Percentiles rank a stretch among this genome's conserved stretches.
phyloP scores from a whole-genome alignment of 345 rosid genomes.

The Brassica napus region DNA sequence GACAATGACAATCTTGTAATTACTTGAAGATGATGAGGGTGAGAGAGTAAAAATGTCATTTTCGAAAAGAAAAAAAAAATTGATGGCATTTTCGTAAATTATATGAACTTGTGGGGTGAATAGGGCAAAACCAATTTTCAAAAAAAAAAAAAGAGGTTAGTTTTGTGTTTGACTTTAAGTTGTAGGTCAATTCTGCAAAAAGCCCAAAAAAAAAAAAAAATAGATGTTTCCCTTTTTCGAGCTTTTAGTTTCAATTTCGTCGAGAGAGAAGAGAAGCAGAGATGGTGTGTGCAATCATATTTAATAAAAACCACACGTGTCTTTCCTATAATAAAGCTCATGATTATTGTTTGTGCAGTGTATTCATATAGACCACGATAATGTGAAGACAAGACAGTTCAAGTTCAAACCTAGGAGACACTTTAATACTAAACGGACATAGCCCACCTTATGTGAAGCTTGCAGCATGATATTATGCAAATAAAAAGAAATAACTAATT shows the following conservation, averaged over 20 bases:
- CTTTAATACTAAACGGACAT: constrained; percentile 41
- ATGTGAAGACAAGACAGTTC: constrained; percentile 9
- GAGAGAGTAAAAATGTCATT: no score
- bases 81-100: no score
- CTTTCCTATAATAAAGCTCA: background rate
- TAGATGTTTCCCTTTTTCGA: background rate
- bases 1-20: no score
- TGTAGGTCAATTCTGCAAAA: no score
- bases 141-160: no score
- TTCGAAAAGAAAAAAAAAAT: no score
- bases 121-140: no score
- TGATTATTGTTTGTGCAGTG: background rate
- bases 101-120: no score
- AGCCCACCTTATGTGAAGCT: constrained; percentile 15
- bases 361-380: background rate
- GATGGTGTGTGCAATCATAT: background rate
- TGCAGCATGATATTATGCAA: constrained; percentile 19
- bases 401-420: constrained; percentile 32
- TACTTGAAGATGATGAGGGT: no score
- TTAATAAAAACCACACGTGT: background rate
- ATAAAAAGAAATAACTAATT: constrained; percentile 22
- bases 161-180: no score
- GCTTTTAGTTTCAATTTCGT: background rate
- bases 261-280: background rate
- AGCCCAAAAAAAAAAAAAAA: no score